These are phyloP conservation scores for Cercospora sp. DNA, from an alignment of 2,329 filamentous ascomycete genomes.

Conservation along the genomic window DNA sequence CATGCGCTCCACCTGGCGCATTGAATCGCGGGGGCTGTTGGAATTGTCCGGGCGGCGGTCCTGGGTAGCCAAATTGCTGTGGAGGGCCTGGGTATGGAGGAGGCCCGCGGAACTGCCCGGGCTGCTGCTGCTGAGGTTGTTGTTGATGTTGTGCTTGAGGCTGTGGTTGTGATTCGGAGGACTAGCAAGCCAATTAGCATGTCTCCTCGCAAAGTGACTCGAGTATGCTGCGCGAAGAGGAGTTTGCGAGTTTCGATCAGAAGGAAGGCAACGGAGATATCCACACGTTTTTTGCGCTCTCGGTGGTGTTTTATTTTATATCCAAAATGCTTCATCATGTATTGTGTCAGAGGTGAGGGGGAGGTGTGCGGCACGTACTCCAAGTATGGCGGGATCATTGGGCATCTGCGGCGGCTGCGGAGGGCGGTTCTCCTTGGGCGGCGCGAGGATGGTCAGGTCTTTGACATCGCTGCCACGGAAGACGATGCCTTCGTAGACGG, in stretches of 20 bases:
- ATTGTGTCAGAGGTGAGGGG: conserved; percentile 36
- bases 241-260: conserved; percentile 58
- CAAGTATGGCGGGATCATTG: conserved; percentile 93
- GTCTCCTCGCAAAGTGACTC: conserved; percentile 1
- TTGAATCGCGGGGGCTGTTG: conserved; percentile 52
- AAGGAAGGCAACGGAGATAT: conserved; percentile 99
- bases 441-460: conserved; percentile 89
- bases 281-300: conserved; percentile 95
- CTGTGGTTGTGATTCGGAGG: conserved; percentile 19
- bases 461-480: conserved; percentile 98
- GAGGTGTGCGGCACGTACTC: conserved; percentile 66
- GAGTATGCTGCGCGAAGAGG: conserved; percentile 7
- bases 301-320: conserved; percentile 87
- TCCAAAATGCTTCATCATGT: conserved; percentile 95
- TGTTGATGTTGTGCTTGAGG: conserved; percentile 26
- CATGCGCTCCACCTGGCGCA: conserved; percentile 45
- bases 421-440: conserved; percentile 64
- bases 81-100: conserved; percentile 42
- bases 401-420: conserved; percentile 64
- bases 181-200: conserved; percentile 7
- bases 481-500: conserved; percentile 97
- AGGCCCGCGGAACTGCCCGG: conserved; percentile 40
- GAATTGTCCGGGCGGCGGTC: conserved; percentile 40
- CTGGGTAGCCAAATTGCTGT: conserved; percentile 40
- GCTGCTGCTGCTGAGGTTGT: conserved; percentile 41